Evolutionary conservation across 805 yeast species (phyloP), one percentile per base, ranked within the genome.

Genomic region (Saccharomycopsis sp.): DNA sequence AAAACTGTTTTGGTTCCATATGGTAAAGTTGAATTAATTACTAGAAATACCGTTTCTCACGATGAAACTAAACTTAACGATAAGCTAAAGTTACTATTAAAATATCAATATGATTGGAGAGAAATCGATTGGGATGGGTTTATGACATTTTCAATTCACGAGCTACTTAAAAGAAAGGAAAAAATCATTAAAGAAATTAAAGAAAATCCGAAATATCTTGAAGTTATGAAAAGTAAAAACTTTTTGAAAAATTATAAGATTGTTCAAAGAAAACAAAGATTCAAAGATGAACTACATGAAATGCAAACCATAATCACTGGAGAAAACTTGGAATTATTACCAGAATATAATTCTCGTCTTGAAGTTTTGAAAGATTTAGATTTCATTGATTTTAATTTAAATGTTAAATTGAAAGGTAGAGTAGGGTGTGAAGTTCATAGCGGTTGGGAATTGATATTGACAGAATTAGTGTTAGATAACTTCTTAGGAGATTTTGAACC

Each of bases 401-500:
- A 85, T 43, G 92, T 75, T 31, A 53, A 64, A 36, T 64, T 92
- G 49, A 88, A 88, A 61, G 97, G 97, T 26, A 67, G 96, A 46
- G 94, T 85, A 35, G 95, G 94, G 0, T 92, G 95, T 63, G 98
- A 92, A 52, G 70, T 85, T 43, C 84, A 83, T 56, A 72, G 86
- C 20, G 97, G 97, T 0, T 86, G 88, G 74, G 98, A 92, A 59
- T 66, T 88, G 41, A 79, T 82, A 2, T 57, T 92, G 9, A 89
- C 98, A 0, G 98, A 92, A 58, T 67, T 92, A 40, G 74, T 92
- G 14, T 67, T 92, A 51, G 95, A 89, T 53, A 92, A 92, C 60
- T 87, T 89, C 64, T 63, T 92, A 47, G 95, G 89, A 23, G 94
- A 86, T 43, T 88, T 83, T 55, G 94, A 88, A 48, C 87, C 96